These are phyloP conservation scores for Penicillium atrosanguineum DNA, from an alignment of 495 filamentous ascomycete genomes.

Conservation along the genomic window DNA sequence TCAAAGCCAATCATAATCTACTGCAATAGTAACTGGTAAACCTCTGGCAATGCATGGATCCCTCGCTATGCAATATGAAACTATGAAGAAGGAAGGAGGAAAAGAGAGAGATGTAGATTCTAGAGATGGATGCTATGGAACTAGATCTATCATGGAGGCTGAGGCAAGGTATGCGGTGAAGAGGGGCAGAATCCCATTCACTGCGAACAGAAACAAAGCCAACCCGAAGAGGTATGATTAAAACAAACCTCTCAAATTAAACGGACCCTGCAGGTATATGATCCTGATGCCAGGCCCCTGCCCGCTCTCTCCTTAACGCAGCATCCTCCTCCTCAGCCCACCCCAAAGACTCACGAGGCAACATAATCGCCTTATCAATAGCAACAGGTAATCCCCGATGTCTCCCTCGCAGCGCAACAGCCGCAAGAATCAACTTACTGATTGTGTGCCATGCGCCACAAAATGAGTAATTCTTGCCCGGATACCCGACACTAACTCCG, in stretches of 20 bases:
- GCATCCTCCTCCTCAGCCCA: conserved; percentile 62
- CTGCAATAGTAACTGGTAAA: background rate
- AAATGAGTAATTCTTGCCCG: conserved; percentile 67
- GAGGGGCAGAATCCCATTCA: too few species aligned
- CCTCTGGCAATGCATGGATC: too few species aligned
- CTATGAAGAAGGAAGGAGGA: too few species aligned
- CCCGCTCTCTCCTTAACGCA: conserved; percentile 36
- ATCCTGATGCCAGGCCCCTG: conserved; percentile 23
- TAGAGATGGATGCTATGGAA: too few species aligned
- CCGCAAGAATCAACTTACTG: conserved; percentile 74
- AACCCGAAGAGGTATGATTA: conserved; percentile 2
- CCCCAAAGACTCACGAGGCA: conserved; percentile 61
- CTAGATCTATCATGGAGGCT: too few species aligned
- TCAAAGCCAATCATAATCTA: too few species aligned
- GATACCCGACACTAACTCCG: conserved; percentile 72
- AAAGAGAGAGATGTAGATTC: too few species aligned
- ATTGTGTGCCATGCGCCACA: conserved; percentile 67
- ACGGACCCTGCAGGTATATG: conserved; percentile 29
- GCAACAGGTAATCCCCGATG: conserved; percentile 80
- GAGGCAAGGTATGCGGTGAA: too few species aligned
- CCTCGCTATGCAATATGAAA: too few species aligned
- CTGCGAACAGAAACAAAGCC: background rate
- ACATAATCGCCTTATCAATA: conserved; percentile 72
- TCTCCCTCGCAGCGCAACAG: conserved; percentile 74
- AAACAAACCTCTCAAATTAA: conserved; percentile 8